Evolutionary conservation across 1,284 basidiomycete species (phyloP).

Genomic region (Somion occarium): DNA sequence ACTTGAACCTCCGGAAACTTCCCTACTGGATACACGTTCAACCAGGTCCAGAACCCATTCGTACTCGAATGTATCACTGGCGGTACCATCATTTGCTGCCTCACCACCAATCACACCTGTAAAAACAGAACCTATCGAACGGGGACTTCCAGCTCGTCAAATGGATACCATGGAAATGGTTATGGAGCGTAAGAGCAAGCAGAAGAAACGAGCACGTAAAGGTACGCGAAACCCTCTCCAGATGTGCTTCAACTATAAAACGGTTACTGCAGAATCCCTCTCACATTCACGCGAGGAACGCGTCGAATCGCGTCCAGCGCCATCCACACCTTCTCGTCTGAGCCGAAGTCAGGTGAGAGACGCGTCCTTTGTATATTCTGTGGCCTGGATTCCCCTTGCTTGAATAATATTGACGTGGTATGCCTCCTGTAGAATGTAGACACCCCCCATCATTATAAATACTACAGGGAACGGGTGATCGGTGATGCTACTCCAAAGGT

Average conservation of each 20-base stretch:
- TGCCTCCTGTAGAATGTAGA: slow-evolving; percentile 11
- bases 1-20: slow-evolving; percentile 16
- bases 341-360: slow-evolving; percentile 27
- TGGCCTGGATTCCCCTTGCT: background rate
- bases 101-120: slow-evolving; percentile 52
- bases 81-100: slow-evolving; percentile 25
- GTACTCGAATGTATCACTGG: slow-evolving; percentile 34
- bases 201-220: slow-evolving; percentile 42
- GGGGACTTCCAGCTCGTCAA: slow-evolving; percentile 42
- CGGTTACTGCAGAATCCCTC: slow-evolving; percentile 32
- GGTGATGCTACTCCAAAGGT: slow-evolving; percentile 18
- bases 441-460: slow-evolving; percentile 28
- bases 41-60: slow-evolving; percentile 45
- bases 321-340: slow-evolving; percentile 22
- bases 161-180: slow-evolving; percentile 71
- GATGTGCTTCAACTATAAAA: background rate
- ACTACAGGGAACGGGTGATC: slow-evolving; percentile 28
- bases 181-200: slow-evolving; percentile 58
- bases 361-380: slow-evolving; percentile 11
- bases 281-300: slow-evolving; percentile 52
- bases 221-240: slow-evolving; percentile 14
- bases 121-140: slow-evolving; percentile 54
- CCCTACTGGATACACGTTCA: slow-evolving; percentile 21
- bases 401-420: background rate
- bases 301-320: slow-evolving; percentile 31